A percentile compares a stretch with the other conserved stretches of the same genome.
These are phyloP conservation scores for Linnemannia zychae DNA, from an alignment of 192 early-diverging fungal species.

Conservation along the genomic window DNA sequence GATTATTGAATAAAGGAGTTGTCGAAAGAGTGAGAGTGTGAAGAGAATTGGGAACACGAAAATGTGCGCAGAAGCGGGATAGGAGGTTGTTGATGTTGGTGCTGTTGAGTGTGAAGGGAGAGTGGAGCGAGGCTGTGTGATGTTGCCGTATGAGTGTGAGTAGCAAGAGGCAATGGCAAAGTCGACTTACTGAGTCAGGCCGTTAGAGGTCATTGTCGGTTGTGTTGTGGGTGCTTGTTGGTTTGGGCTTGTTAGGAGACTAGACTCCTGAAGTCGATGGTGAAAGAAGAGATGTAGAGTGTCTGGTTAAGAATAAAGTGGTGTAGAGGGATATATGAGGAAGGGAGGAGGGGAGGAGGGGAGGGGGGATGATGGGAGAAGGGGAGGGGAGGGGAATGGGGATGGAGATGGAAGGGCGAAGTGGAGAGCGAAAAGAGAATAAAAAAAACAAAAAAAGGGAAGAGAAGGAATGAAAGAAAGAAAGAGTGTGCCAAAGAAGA, in stretches of 20 bases:
- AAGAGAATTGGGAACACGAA: neutral
- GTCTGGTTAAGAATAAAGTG: neutral
- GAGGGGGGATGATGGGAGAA: neutral
- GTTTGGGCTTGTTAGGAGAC: neutral
- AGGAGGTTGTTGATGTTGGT: neutral
- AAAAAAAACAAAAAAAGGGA: neutral
- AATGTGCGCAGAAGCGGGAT: neutral
- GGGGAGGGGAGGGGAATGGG: neutral
- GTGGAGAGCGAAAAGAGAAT: neutral
- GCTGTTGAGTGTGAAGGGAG: neutral
- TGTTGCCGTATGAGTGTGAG: neutral
- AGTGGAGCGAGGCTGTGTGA: neutral
- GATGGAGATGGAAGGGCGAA: neutral
- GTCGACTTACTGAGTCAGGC: slow-evolving; percentile 14
- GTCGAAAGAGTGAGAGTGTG: neutral
- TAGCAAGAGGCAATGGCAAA: neutral
- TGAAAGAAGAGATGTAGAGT: neutral
- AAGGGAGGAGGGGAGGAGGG: neutral
- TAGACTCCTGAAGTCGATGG: neutral
- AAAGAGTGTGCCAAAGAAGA: neutral
- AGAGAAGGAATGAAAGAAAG: neutral
- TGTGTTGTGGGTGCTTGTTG: neutral
- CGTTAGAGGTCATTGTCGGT: slow-evolving; percentile 17
- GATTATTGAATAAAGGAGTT: neutral
- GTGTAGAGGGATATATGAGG: neutral